Conservation (phyloP, 169 alveolate genomes). For the Plasmodium fragile region DNA sequence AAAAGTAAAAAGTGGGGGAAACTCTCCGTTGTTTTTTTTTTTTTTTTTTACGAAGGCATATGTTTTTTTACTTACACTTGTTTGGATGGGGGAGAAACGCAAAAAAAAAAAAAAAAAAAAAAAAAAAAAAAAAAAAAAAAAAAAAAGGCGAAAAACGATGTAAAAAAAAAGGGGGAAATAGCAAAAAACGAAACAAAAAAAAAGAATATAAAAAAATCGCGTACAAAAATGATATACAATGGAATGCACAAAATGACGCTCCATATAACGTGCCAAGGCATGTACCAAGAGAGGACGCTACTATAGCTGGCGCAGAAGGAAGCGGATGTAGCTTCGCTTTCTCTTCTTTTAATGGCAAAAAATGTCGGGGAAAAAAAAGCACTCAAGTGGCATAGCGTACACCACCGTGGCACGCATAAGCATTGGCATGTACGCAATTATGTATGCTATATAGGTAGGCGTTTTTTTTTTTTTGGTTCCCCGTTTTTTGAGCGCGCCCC, state of each 20-base stretch:
- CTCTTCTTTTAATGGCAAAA: neutral
- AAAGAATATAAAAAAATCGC: neutral
- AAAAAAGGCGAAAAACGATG: neutral
- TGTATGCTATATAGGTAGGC: neutral
- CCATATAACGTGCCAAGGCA: neutral
- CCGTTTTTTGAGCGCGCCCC: neutral
- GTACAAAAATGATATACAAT: neutral
- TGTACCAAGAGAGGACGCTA: neutral
- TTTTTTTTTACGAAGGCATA: neutral
- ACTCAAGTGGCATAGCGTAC: neutral
- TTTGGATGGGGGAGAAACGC: neutral
- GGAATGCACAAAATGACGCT: neutral
- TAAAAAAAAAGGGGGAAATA: neutral
- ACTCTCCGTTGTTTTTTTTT: neutral
- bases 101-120: neutral
- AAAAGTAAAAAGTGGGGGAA: neutral
- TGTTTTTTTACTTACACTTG: neutral
- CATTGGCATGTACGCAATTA: neutral
- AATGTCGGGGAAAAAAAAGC: neutral
- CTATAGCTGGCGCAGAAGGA: neutral
- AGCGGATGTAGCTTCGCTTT: neutral
- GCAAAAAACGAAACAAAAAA: neutral
- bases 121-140: neutral
- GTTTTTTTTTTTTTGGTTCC: neutral
- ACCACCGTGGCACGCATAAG: neutral